Base-by-base conservation (phyloP, 176 grass and related monocot species). In the Themeda triandra region DNA sequence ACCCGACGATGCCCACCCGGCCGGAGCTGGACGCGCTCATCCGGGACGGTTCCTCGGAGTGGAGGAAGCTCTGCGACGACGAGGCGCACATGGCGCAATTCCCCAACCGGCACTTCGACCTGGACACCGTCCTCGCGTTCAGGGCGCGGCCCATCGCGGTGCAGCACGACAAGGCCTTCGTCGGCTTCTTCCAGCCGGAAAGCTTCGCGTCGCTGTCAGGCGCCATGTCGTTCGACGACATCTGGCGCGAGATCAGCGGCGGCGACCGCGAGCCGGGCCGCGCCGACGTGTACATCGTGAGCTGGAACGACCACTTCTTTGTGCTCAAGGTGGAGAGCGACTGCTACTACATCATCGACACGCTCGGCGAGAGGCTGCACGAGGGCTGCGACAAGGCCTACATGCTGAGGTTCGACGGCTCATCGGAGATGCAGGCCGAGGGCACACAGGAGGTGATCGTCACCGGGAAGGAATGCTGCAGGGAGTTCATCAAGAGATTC, bases 221-320 rank as follows among this genome's bases (percentile, higher is more conserved):
- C 7, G 89, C 93, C 35, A 96, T 92, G 91, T 96, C 96, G 3
- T 99, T 99, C 63, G 89, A 99, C 64, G 90, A 91, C 71, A 92
- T 96, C 77, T 99, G 96, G 96, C 39, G 70, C 12, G 93, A 99
- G 82, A 89, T 99, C 42, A 66, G 65, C 48, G 69, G 66, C 44
- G 77, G 12, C 72, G 28, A 31, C 6, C 66, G 78, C 24, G 39
- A 51, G 24, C 69, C 83, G 3, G 82, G 79, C 1, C 48, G 80
- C 0, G 69, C 89, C 0, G 81, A 87, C 69, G 91, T 99, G 56
- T 99, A 94, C 73, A 91, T 99, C 39, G 88, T 99, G 10, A 92
- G 93, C 87, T 99, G 96, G 96, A 99, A 99, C 83, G 97, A 99
- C 77, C 97, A 99, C 87, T 99, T 99, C 88, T 99, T 99, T 77